Conservation (phyloP, 2,329 filamentous ascomycete species). For the Chalaropsis ovoidea region DNA sequence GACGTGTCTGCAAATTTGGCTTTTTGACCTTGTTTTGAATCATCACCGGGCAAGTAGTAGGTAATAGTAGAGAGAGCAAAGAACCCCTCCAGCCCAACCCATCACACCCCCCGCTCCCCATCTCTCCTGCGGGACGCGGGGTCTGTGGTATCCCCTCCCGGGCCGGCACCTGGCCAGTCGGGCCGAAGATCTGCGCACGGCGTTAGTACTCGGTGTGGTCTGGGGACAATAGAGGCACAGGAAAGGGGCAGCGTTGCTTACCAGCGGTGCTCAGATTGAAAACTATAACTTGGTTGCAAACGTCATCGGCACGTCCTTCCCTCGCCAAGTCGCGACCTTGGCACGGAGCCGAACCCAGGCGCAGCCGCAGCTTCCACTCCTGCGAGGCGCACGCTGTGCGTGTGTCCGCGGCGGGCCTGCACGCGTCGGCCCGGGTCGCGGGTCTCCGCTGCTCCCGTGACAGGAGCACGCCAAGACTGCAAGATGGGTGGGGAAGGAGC, state of each 20-base stretch:
- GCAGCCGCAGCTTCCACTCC: conserved; percentile 17
- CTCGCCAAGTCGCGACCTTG: not conserved
- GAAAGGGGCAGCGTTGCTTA: conserved; percentile 3
- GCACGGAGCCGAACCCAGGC: not conserved
- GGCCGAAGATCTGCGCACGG: not conserved
- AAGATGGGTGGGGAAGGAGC: not conserved
- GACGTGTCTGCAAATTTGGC: conserved; percentile 45
- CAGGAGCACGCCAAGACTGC: not conserved
- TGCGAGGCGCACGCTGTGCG: not conserved
- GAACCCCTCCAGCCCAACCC: not conserved
- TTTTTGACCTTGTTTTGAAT: conserved; percentile 42
- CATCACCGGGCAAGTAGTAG: conserved; percentile 39
- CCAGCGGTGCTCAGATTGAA: conserved; percentile 44
- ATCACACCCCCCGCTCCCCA: not conserved
- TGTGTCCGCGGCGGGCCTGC: conserved; percentile 5
- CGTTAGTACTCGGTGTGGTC: not conserved
- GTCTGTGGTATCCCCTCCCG: conserved; percentile 15
- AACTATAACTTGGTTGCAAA: conserved; percentile 37
- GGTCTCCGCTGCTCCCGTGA: not conserved
- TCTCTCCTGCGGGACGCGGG: not conserved
- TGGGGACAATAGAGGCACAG: not conserved
- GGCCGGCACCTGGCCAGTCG: not conserved
- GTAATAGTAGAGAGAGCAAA: conserved; percentile 12
- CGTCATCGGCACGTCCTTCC: conserved; percentile 28
- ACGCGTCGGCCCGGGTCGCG: not conserved